Base-by-base conservation (phyloP, 1,139 yeast genomes). In the Zygosaccharomyces pseudobailii region DNA sequence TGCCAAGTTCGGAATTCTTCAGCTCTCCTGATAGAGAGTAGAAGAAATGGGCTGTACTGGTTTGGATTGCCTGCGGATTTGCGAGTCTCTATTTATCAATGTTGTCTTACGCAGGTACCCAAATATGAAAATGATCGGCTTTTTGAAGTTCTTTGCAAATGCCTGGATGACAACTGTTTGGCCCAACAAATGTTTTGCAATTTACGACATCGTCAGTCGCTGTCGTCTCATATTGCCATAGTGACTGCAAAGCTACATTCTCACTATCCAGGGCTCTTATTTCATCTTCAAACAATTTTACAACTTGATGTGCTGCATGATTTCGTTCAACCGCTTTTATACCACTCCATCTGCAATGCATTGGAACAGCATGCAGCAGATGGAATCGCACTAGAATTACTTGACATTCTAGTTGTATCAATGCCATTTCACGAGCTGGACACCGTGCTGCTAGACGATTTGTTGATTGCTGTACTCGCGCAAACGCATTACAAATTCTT, bases 41-140 rank as follows among this genome's bases (percentile, higher is more conserved):
- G 45, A 19, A 46, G 42, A 25, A 23, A 36, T 13, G 46, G 42
- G 17, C 31, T 50, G 13, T 46, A 42, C 34, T 50, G 53, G 51
- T 50, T 48, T 34, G 53, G 53, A 2, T 22, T 50, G 30, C 53
- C 53, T 19, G 42, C 43, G 2, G 53, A 50, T n/a, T 17, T 50
- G 30, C 36, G 53, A 31, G 24, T 31, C 8, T 20, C 27, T 24
- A 38, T 50, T 5, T 50, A 50, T 30, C 40, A 27, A 7, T 32
- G 36, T 24, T 50, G 51, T 28, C 47, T 50, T 6, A 17, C 6
- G 34, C 25, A 38, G 9, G 21, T 43, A 39, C 31, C 45, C 2
- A 4, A 17, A n/a, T 34, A 32, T 23, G 33, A 34, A 5, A 24
- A 25, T 6, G 40, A 38, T 10, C 22, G 21, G 13, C 10, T 47